These are phyloP conservation scores for Spiraea crenata DNA, from an alignment of 331 rosid genomes.

Conservation along the genomic window DNA sequence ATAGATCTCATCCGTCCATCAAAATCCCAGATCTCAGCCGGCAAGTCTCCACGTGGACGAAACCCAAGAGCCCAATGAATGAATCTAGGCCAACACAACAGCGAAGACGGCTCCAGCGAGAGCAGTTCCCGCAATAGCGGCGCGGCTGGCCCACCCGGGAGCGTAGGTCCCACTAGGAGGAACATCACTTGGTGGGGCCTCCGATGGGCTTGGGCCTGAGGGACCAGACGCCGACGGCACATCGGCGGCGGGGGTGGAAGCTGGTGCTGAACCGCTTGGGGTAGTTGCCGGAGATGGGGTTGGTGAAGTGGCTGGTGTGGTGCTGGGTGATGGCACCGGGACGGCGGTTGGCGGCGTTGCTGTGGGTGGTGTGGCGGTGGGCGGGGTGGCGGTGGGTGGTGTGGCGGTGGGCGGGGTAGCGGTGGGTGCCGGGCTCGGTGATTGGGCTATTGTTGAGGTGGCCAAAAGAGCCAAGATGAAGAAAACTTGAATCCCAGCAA, in stretches of 20 bases:
- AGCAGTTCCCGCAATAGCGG: constrained; percentile 55
- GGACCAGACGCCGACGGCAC: constrained; percentile 25
- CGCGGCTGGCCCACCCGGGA: constrained; percentile 28
- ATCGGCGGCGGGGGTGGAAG: constrained; percentile 26
- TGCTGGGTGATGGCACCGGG: constrained; percentile 20
- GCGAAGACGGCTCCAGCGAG: constrained; percentile 64
- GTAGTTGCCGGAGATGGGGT: constrained; percentile 27
- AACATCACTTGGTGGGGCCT: constrained; percentile 19
- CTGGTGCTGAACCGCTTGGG: constrained; percentile 2
- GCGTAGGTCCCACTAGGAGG: constrained; percentile 1
- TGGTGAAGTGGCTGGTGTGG: constrained; percentile 15
- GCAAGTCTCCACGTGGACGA: constrained; percentile 31
- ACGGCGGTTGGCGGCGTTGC: constrained; percentile 27
- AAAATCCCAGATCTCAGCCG: constrained; percentile 30
- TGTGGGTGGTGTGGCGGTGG: constrained; percentile 11
- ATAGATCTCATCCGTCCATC: constrained; percentile 46
- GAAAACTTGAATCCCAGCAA: constrained; percentile 39
- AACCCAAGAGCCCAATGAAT: not conserved
- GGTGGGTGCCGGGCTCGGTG: constrained; percentile 54
- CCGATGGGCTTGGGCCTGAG: constrained; percentile 22
- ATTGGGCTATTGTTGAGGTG: constrained; percentile 69
- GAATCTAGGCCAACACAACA: constrained; percentile 56
- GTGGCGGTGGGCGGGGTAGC: constrained; percentile 39
- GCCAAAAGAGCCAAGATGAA: constrained; percentile 62
- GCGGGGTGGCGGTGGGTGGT: constrained; percentile 30